Base-by-base conservation (phyloP, 2,329 filamentous ascomycete species). In the Cyphellophora europaea region DNA sequence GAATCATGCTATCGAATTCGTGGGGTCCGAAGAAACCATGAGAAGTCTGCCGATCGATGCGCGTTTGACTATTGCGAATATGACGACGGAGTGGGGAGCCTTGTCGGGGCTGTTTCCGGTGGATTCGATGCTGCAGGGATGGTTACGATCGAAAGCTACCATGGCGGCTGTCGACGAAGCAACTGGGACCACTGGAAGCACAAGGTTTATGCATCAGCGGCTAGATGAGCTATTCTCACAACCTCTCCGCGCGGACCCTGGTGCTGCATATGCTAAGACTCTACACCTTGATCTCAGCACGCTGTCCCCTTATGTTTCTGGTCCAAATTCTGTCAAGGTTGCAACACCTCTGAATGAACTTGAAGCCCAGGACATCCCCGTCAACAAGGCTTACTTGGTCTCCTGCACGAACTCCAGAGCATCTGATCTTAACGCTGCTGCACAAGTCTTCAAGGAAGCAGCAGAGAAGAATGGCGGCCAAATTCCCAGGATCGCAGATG, bases 1-100 rank as follows among this genome's bases (percentile, higher is more conserved):
- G 11, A 96, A 96, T 61, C 86, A 94, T 53, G 77, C 77, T 4
- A 79, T 96, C 41, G 89, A 96, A 53, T 94, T 95, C 51, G 77
- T 76, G 0, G 89, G 88, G 10, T 77, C 79, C 0, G 77, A 85
- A 44, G 69, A 87, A 53, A 93, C 87, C 0, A 72, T 91, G 67
- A 53, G 62, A 28, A 86, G 72, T 50, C 66, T 94, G 1, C 66
- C 77, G 0, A 63, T 93, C 0, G 83, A 91, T 47, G 70, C 80
- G 45, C 67, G 87, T 8, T 57, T 93, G 19, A 79, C 84, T 0
- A 50, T 51, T 19, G 66, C 67, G 4, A 55, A 56, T 30, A 57
- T 57, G 54, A 50, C 54, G 1, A 57, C 54, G 1, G 54, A 57
- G 34, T 57, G 54, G 53, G 69, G 71, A 35, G 83, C 80, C 2